Evolutionary conservation across 1,284 basidiomycete genomes (phyloP).

Genomic region (Malassezia globosa): DNA sequence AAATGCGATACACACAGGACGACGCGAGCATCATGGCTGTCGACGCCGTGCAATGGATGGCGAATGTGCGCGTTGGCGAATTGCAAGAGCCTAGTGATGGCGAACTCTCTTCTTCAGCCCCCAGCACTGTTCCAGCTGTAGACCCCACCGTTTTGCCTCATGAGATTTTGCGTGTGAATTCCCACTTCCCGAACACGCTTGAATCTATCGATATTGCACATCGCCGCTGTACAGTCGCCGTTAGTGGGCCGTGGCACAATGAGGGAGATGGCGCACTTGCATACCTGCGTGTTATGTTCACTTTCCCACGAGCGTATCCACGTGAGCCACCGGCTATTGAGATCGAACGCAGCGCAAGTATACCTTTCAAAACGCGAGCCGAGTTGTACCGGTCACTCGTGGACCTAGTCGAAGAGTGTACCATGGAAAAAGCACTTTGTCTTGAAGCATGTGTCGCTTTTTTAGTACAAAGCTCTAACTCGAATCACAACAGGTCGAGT

Average conservation of each 20-base stretch:
- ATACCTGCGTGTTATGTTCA: constrained; percentile 35
- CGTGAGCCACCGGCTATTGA: constrained; percentile 29
- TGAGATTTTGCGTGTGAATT: constrained; percentile 32
- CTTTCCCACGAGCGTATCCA: constrained; percentile 35
- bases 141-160: constrained; percentile 19
- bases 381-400: constrained; percentile 27
- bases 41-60: background rate
- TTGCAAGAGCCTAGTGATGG: background rate
- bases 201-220: constrained; percentile 36
- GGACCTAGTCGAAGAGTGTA: constrained; percentile 19
- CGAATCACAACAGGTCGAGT: background rate
- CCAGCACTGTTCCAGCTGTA: background rate
- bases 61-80: constrained; percentile 5
- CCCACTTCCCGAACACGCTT: constrained; percentile 26
- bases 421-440: constrained; percentile 19
- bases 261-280: constrained; percentile 19
- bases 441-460: constrained; percentile 27
- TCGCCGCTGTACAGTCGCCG: constrained; percentile 28
- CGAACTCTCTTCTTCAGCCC: background rate
- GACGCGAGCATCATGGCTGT: background rate
- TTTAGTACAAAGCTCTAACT: constrained; percentile 1
- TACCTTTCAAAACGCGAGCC: constrained; percentile 34
- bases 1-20: constrained; percentile 11
- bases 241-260: constrained; percentile 43
- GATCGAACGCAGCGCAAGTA: constrained; percentile 35